These are phyloP conservation scores for Candida coleopterorum DNA, from an alignment of 805 yeast species.

Conservation along the genomic window DNA sequence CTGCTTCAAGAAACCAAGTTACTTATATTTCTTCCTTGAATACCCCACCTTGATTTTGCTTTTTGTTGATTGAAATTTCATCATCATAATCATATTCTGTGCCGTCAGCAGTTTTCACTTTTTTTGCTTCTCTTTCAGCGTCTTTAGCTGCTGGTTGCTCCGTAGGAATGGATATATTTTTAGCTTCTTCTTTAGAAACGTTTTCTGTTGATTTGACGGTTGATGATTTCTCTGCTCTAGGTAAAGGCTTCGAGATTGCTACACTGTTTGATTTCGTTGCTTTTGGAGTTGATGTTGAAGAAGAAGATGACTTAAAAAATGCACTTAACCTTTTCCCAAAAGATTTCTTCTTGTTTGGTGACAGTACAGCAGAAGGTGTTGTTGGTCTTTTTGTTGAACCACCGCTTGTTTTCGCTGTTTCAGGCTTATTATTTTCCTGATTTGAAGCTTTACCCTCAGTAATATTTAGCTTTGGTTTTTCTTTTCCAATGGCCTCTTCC, in stretches of 20 bases:
- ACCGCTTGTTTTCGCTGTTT: constrained; percentile 1
- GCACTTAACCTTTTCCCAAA: constrained; percentile 18
- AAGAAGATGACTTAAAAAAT: constrained; percentile 8
- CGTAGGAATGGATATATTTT: no score
- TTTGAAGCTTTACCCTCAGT: constrained; percentile 3
- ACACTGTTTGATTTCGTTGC: neutral
- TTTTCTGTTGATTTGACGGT: neutral
- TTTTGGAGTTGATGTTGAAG: constrained; percentile 5
- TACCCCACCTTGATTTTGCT: constrained; percentile 30
- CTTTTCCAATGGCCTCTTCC: constrained; percentile 9
- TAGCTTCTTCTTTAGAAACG: constrained; percentile 1
- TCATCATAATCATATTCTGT: constrained; percentile 22
- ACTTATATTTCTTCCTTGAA: constrained; percentile 38
- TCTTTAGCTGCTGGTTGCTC: constrained; percentile 9
- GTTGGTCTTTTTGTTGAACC: constrained; percentile 6
- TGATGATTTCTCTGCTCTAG: neutral
- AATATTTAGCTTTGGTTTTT: constrained; percentile 3
- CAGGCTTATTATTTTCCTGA: constrained; percentile 8
- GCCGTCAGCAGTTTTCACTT: constrained; percentile 2
- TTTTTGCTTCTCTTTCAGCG: constrained; percentile 11
- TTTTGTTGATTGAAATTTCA: constrained; percentile 20
- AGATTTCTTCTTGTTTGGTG: constrained; percentile 10
- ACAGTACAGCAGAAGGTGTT: constrained; percentile 8
- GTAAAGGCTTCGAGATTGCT: constrained; percentile 1
- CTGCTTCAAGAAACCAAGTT: neutral